Evolutionary conservation across 2,329 filamentous ascomycete genomes (phyloP), one percentile per base, ranked within the genome.

Genomic region (Emergomyces orientalis): DNA sequence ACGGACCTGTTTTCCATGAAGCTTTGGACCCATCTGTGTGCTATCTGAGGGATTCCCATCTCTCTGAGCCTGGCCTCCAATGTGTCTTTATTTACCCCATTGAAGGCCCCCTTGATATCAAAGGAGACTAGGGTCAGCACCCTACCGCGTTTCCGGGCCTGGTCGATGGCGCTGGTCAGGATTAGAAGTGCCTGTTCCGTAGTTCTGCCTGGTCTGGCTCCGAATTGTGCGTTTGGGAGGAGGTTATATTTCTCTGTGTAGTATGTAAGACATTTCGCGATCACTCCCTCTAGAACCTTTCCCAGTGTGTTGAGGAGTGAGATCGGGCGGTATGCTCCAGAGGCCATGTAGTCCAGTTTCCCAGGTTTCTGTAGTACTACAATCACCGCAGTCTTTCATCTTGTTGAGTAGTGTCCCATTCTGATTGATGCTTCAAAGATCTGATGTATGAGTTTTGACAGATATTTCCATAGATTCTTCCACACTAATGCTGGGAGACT

Each of bases 111-210:
- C 60, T 70, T 69, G 2, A 67, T 62, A 30, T 69, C 58, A 51
- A 69, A 67, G 1, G 47, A 54, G 5, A 69, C 52, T 5, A 70
- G 52, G 19, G 47, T 70, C 1, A 69, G 59, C 5, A 70, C 64
- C 37, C 62, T 68, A 0, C 27, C 61, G 54, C 59, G 6, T 14
- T 64, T n/a, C 65, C 62, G 68, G 59, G 62, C 66, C 58, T 56
- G 51, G 34, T 65, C 62, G 22, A 71, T 66, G 8, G 63, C 58
- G n/a, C 67, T 67, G 7, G 60, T 52, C 4, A 71, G 65, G 3
- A 69, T 56, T 1, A 70, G 54, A 1, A 71, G 63, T 8, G 68
- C 69, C 64, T 71, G 63, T 37, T 72, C 67, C 47, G 65, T 65
- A 17, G 59, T 62, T 41, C 63, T 59, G 6, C 66, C 67, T 49